Base-by-base conservation (phyloP, 345 rosid species). In the Turnera subulata region DNA sequence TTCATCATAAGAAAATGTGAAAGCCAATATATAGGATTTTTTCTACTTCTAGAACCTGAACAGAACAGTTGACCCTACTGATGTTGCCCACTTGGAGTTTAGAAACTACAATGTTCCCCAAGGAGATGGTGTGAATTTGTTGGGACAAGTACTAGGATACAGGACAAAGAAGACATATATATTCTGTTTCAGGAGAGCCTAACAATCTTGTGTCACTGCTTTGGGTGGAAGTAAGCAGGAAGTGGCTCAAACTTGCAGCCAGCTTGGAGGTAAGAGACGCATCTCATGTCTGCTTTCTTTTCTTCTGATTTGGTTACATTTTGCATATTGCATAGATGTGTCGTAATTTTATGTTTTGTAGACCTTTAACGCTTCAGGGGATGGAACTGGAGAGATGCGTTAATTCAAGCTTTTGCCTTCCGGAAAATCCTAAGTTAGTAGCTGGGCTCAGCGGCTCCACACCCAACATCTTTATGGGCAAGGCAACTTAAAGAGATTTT, bases 201-300 rank as follows among this genome's bases (percentile, higher is more conserved):
- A 76, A 72, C 21, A 56, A 58, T 49, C 62, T 67, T 21, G 40
- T 49, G 24, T 26, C 70, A 15, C 56, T 78, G 44, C 2, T 63
- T 35, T 83, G 86, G 89, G 24, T 58, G 2, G 53, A 81, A 23
- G 67, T 73, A 37, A 76, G 32, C 46, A 45, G 50, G 53, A 50
- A 76, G 0, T 78, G 86, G 84, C 79, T 80, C 63, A 79, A 68
- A 10, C 74, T 80, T 58, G 78, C 82, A 52, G 25, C 76, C 22
- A 61, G 39, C 35, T 62, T 77, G 14, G 73, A 80, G 88, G 84
- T 82, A 53, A 46, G 46, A n/a, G 25, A 21, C 0, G 1, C 20
- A 5, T 13, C 24, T 12, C 15, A 8, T 4, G 53, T 22, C 26
- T 15, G n/a, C 25, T 18, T 2, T 23, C 4, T 19, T 32, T 37